Evolutionary conservation across 148 eudicot genomes (phyloP).

Genomic region (Pouteria glomerata): DNA sequence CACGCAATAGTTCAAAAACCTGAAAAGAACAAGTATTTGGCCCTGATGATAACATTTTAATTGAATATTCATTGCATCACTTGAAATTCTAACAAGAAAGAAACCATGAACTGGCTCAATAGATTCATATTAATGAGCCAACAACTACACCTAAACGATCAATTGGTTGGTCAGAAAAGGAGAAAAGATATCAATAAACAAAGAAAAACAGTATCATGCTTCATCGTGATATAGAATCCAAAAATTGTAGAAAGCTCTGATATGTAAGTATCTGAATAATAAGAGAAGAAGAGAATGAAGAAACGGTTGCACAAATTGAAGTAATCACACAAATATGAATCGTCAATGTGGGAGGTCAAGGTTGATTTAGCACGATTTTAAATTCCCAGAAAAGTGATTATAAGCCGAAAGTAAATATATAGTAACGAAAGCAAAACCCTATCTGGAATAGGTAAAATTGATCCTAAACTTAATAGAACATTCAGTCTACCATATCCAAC

Average conservation of each 20-base stretch:
- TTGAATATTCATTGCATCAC: background rate
- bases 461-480: background rate
- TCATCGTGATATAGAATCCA: background rate
- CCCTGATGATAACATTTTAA: background rate
- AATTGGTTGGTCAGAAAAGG: background rate
- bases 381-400: background rate
- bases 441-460: background rate
- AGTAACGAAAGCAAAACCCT: background rate
- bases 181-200: background rate
- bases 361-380: background rate
- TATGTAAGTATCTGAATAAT: background rate
- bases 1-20: conserved; percentile 82
- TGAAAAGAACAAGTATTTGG: conserved; percentile 20
- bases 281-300: background rate
- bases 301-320: background rate
- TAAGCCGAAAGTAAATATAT: background rate
- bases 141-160: background rate
- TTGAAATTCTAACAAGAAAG: background rate
- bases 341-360: background rate
- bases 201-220: background rate
- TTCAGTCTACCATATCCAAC: background rate
- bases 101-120: background rate
- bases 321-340: background rate
- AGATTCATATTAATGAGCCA: background rate
- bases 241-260: background rate